These are phyloP conservation scores for Dendrobium catenatum DNA, from an alignment of 106 monocot species.

Conservation along the genomic window DNA sequence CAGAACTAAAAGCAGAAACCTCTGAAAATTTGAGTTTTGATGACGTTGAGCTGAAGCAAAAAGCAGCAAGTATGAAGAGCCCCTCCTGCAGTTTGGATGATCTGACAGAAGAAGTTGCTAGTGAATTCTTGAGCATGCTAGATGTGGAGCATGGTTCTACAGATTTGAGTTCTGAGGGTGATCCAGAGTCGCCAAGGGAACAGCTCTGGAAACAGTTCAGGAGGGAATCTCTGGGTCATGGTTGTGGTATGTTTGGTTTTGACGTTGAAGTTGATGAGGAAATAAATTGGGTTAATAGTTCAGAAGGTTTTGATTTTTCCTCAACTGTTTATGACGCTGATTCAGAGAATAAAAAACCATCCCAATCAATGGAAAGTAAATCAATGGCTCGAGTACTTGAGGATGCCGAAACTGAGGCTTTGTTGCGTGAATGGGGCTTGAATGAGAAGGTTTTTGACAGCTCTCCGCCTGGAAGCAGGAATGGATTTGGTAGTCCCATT, in stretches of 20 bases:
- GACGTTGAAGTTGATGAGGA: conserved; percentile 31
- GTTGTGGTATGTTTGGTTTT: conserved; percentile 24
- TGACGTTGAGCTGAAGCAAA: conserved; percentile 22
- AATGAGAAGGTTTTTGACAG: conserved; percentile 65
- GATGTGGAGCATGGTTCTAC: conserved; percentile 71
- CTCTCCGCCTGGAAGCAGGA: conserved; percentile 48
- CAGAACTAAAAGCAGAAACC: conserved; percentile 7
- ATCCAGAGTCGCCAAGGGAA: conserved; percentile 74
- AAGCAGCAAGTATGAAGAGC: conserved; percentile 22
- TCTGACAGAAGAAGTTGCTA: conserved; percentile 60
- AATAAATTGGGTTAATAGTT: conserved; percentile 15
- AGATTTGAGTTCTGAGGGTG: conserved; percentile 55
- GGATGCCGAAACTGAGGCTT: conserved; percentile 81
- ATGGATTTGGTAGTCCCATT: conserved; percentile 87
- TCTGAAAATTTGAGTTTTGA: conserved; percentile 12
- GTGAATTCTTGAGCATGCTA: conserved; percentile 83
- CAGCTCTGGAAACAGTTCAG: conserved; percentile 67
- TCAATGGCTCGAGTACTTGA: conserved; percentile 67
- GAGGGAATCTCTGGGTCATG: conserved; percentile 36
- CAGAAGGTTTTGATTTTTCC: conserved; percentile 57
- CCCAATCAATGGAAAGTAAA: conserved; percentile 29
- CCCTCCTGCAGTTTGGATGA: conserved; percentile 65
- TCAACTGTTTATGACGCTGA: conserved; percentile 53
- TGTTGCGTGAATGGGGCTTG: conserved; percentile 80
- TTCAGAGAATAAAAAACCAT: conserved; percentile 39